A percentile compares a stretch with the other conserved stretches of the same genome.
Evolutionary conservation across 2,329 filamentous ascomycete species (phyloP).

Genomic region (Lachnellula willkommii): DNA sequence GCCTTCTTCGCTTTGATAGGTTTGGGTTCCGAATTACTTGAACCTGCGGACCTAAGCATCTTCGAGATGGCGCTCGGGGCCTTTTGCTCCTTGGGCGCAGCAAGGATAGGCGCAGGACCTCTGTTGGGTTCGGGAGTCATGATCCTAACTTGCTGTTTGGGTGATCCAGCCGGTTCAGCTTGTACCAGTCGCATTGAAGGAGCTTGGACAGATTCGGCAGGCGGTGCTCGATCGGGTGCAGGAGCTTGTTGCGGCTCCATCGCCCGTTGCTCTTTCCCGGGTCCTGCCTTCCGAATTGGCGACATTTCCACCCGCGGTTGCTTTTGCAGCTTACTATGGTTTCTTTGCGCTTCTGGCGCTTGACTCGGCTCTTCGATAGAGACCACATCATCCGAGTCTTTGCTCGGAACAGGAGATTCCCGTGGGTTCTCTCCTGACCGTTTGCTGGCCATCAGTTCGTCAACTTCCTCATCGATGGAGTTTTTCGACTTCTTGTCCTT

Average conservation of each 20-base stretch:
- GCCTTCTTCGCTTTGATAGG: slow-evolving; percentile 54
- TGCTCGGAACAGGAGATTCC: slow-evolving; percentile 28
- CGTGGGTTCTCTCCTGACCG: slow-evolving; percentile 40
- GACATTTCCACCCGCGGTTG: slow-evolving; percentile 35
- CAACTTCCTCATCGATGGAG: slow-evolving; percentile 53
- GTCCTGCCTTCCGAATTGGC: slow-evolving; percentile 20
- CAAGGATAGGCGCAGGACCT: slow-evolving; percentile 32
- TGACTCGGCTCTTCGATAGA: slow-evolving; percentile 24
- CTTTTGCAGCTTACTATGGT: slow-evolving; percentile 67
- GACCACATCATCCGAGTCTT: slow-evolving; percentile 29
- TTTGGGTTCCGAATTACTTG: slow-evolving; percentile 42
- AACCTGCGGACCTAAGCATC: slow-evolving; percentile 37
- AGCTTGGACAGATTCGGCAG: slow-evolving; percentile 23
- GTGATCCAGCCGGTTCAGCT: slow-evolving; percentile 22
- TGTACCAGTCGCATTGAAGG: slow-evolving; percentile 30
- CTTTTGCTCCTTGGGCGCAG: slow-evolving; percentile 40
- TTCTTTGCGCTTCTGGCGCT: slow-evolving; percentile 42
- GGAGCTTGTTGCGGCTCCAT: slow-evolving; percentile 23
- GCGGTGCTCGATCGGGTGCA: slow-evolving; percentile 23
- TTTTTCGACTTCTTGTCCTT: slow-evolving; percentile 41
- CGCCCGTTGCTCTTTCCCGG: slow-evolving; percentile 19
- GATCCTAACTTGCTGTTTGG: slow-evolving; percentile 28
- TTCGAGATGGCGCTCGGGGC: slow-evolving; percentile 37
- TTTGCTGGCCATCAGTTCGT: slow-evolving; percentile 26
- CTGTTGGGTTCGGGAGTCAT: slow-evolving; percentile 34